Percentiles rank a stretch among this genome's conserved stretches.
Evolutionary conservation across 345 rosid genomes (phyloP).

Genomic region (Angophora floribunda): DNA sequence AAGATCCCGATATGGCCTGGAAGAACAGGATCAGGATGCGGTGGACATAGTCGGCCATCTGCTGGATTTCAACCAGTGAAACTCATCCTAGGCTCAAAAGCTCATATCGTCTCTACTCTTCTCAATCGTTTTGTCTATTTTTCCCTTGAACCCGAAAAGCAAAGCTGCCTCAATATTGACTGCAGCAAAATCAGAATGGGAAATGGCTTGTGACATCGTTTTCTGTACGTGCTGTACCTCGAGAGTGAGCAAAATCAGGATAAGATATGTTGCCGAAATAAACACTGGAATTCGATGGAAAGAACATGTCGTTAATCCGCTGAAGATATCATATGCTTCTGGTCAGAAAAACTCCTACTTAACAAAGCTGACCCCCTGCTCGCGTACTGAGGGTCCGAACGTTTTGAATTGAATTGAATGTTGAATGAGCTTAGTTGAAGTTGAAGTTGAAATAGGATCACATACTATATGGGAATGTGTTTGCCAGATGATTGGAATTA

Average conservation of each 20-base stretch:
- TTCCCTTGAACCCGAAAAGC: too few species aligned
- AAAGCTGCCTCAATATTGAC: too few species aligned
- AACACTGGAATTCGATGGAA: too few species aligned
- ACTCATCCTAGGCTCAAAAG: not conserved
- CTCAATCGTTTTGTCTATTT: not conserved
- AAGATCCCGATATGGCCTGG: not conserved
- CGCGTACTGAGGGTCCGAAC: not conserved
- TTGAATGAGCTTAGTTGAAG: not conserved
- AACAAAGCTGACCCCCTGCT: not conserved
- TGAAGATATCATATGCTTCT: not conserved
- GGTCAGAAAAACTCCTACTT: not conserved
- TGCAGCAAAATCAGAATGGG: too few species aligned
- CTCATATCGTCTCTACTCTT: not conserved
- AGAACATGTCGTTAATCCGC: not conserved
- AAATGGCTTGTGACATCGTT: too few species aligned
- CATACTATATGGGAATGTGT: not conserved
- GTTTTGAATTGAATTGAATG: not conserved
- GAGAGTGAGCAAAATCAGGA: too few species aligned
- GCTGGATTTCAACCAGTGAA: not conserved
- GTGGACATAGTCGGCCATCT: not conserved
- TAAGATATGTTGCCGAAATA: too few species aligned
- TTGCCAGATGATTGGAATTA: not conserved
- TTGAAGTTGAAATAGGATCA: not conserved
- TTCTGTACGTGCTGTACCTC: too few species aligned
- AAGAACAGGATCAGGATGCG: not conserved